Base-by-base conservation (phyloP, 2,329 filamentous ascomycete genomes). In the Xylaria sp. region DNA sequence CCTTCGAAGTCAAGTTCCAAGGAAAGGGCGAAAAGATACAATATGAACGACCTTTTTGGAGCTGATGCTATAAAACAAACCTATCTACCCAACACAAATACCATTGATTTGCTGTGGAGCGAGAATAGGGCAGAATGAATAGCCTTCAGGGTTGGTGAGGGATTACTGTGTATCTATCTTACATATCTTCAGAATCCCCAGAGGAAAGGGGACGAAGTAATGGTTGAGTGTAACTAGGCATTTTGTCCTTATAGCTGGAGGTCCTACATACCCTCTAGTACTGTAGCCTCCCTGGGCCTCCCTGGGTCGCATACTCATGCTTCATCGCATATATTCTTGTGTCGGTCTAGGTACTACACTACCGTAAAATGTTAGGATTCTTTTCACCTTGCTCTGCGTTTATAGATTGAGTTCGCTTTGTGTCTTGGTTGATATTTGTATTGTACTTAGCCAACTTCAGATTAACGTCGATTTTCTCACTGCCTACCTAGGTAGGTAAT, bases 361-460 rank as follows among this genome's bases (percentile, higher is more conserved):
- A 58, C 25, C 57, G 34, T 64, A 62, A 64, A 73, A 73, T 75
- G 72, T 65, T 73, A 70, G 70, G 70, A 75, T 71, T 70, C 60
- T 70, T 68, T 63, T 68, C 44, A 39, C 18, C 57, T 50, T 46
- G 52, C 51, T 46, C 20, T 63, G 23, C 50, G 51, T 32, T 46
- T 54, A 23, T 6, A 23, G 7, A 8, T 46, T 54, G 20, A 3
- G 20, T 10, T 54, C 3, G n/a, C 25, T 23, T 15, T 44, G 58
- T n/a, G 13, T 8, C 23, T 12, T 20, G 15, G 39, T 46, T 1
- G 8, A 37, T 9, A 25, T 13, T 34, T 37, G 10, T 65, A 25
- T 56, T 18, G 51, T 32, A 20, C 32, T 51, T 20, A 25, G 25
- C 18, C 25, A 23, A 39, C 18, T 48, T 57, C 8, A 25, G 8